Evolutionary conservation across 306 rosid species (phyloP), one percentile per base, ranked within the genome.

Genomic region (Pterocarpus macrocarpus): DNA sequence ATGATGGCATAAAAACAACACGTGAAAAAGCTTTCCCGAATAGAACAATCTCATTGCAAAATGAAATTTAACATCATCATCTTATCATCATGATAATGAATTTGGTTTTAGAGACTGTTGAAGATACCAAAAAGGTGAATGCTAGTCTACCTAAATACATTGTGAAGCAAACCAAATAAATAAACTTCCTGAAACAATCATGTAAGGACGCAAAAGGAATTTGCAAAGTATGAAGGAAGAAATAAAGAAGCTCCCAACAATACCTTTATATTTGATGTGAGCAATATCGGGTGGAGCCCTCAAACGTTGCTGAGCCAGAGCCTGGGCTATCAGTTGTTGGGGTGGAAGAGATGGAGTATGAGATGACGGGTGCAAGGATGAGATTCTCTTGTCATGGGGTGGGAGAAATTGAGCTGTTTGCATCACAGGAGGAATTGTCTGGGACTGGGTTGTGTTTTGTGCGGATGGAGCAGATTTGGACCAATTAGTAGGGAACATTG

Each of bases 241-340:
- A 84, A 64, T 39, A 9, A 74, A 39, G 55, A 79, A 79, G 61
- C 77, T 66, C 36, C 66, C 14, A 55, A 34, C 14, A 47, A 47
- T 76, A 85, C 88, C 88, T 81, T 76, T 39, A 49, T 36, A 30
- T 70, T 84, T 75, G 59, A 84, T 45, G 69, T 49, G 64, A 83
- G 71, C 47, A 66, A 16, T 65, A 5, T 2, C 9, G 11, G 78
- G n/a, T n/a, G 44, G 53, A 79, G 34, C 10, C 78, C 45, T 79
- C 69, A 39, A 39, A 32, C 28, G 84, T 10, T 68, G 49, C 22
- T 3, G 43, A 84, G 79, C 71, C 47, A 44, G 28, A 75, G 82
- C 15, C 71, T 67, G 80, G 50, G 76, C 35, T 36, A 56, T 57
- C 81, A 13, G 17, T 9, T 77, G 74, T 53, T 33, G 65, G 69